Evolutionary conservation across 2,329 filamentous ascomycete genomes (phyloP), one percentile per base, ranked within the genome.

Genomic region (Fusarium sp.): DNA sequence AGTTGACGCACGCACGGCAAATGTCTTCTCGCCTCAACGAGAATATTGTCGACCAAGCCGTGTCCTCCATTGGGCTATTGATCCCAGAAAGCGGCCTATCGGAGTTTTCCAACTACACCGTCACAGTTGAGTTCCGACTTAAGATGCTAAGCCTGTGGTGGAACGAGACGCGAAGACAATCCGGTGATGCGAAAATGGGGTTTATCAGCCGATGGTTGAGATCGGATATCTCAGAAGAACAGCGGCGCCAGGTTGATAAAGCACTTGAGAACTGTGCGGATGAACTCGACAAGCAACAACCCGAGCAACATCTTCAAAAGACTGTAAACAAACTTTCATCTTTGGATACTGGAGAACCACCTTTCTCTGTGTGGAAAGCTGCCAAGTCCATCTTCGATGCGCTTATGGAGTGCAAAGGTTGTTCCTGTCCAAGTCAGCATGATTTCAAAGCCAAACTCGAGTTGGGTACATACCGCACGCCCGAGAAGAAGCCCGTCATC

Each of bases 381-480:
- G 65, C 65, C 5, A 36, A 67, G 6, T 67, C 61, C 0, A 57
- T 65, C 11, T 65, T 55, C 4, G 31, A 55, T 1, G 61, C 65
- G 1, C 13, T 67, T 7, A 2, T 42, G 1, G 28, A 31, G 5
- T 64, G 60, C 38, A 53, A 21, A 4, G 21, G 34, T 1, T 67
- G 63, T 5, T 24, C 54, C 0, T 67, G 63, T 5, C 44, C 44
- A 1, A n/a, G 22, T 9, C 17, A 47, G 3, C 63, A 67, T 21
- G 60, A 57, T 0, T 56, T 67, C 2, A 24, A 34, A 1, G 63
- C 60, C 14, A 52, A 45, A 10, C 46, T 67, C 1, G 26, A 31
- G 8, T 24, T 67, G 4, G 60, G 55, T 0, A 67, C 60, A 0
- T 67, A 64, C 31, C 40, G 62, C 2, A 33, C 33, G 5, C 21